Evolutionary conservation across 208 protist genomes (phyloP), one percentile per base, ranked within the genome.

Genomic region (Acanthamoeba triangularis): DNA sequence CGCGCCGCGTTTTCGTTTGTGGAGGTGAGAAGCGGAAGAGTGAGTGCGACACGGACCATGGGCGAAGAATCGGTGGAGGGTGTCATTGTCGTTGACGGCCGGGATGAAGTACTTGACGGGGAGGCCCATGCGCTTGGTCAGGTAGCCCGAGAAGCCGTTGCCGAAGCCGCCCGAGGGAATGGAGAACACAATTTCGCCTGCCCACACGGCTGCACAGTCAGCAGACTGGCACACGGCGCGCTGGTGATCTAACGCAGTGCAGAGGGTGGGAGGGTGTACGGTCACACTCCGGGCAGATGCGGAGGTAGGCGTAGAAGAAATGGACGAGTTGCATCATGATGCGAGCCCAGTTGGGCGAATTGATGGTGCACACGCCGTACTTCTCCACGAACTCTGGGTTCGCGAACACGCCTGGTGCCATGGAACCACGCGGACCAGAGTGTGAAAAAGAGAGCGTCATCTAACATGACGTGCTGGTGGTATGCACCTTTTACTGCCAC

Each of bases 151-250:
- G 14, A 99, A 97, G 88, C 99, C 98, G 97, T 99, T 99, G 30
- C 99, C 99, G 96, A 99, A 99, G 97, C 99, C 99, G 56, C 99
- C 99, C 85, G 99, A 99, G n/a, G 99, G 99, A 54, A 99, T 98
- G 33, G 98, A 97, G 47, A 99, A 97, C 87, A 98, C 98, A 25
- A 99, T 41, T 30, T 90, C 82, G 33, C 82, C 82, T 90, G 82
- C 49, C 11, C 44, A 30, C 95, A 16, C 16, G 65, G 37, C 35
- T 56, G 1, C 18, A 28, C 44, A 33, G n/a, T 41, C 59, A 41
- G 5, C 37, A 61, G 7, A 20, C 56, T 61, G 56, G 56, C 7
- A 20, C 56, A 28, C 28, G 65, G 30, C 33, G 65, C 25, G 67
- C 56, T 25, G 25, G 30, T 25, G 25, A 87, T 30, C n/a, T 2